A percentile compares a stretch with the other conserved stretches of the same genome.
Evolutionary conservation across 331 rosid species (phyloP).

Genomic region (Quercus lobata): DNA sequence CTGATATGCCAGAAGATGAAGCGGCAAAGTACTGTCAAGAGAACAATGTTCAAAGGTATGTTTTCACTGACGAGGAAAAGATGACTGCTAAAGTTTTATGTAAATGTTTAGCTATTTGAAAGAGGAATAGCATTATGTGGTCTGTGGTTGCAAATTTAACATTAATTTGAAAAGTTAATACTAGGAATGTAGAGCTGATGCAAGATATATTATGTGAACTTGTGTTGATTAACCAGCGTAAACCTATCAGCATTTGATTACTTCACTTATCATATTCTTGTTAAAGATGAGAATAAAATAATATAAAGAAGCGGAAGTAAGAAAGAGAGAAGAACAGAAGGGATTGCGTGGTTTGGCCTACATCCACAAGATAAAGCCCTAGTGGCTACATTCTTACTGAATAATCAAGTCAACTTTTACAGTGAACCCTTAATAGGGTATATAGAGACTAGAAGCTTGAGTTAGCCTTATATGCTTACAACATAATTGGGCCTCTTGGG

Average conservation of each 20-base stretch:
- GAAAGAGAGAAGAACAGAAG: no score
- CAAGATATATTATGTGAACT: neutral
- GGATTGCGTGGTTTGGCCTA: no score
- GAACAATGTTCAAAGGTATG: constrained; percentile 82
- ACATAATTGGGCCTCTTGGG: no score
- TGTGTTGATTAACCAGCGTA: neutral
- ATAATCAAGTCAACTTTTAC: no score
- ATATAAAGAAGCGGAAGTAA: no score
- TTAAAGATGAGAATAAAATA: no score
- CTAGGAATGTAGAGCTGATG: neutral
- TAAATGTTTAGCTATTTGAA: neutral
- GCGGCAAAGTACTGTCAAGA: constrained; percentile 84
- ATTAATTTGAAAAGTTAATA: neutral
- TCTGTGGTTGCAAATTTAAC: neutral
- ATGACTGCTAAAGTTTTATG: neutral
- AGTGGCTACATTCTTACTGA: no score
- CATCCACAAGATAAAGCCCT: no score
- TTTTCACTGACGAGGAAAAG: neutral
- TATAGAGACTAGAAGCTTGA: no score
- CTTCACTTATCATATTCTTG: neutral
- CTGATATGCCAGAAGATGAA: constrained; percentile 77
- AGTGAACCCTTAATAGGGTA: no score
- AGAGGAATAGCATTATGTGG: neutral
- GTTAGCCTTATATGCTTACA: no score
- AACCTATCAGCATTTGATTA: neutral